A percentile compares a stretch with the other conserved stretches of the same genome.
Conservation (phyloP, 2,329 filamentous ascomycete species). For the Aspergillus nomiae region DNA sequence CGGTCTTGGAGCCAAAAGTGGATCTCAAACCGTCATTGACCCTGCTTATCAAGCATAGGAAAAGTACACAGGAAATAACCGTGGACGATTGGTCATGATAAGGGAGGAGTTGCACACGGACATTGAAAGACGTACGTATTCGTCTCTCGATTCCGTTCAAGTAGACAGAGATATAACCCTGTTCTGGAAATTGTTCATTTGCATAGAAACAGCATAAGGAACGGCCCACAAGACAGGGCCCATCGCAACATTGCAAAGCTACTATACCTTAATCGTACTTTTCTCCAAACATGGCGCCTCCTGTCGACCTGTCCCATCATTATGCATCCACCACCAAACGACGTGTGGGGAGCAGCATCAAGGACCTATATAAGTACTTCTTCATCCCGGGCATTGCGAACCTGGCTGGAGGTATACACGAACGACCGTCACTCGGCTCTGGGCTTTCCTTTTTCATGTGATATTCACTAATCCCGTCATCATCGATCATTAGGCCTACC, state of each 20-base stretch:
- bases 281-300: constrained; percentile 35
- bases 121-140: too few species aligned
- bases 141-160: background rate
- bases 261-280: background rate
- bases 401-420: constrained; percentile 56
- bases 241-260: background rate
- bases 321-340: constrained; percentile 70
- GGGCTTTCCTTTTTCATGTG: background rate
- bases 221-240: background rate
- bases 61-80: background rate
- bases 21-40: constrained; percentile 1
- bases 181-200: background rate
- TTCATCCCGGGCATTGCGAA: constrained; percentile 62
- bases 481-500: constrained; percentile 65
- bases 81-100: background rate
- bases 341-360: constrained; percentile 68
- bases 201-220: background rate
- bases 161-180: background rate
- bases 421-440: background rate
- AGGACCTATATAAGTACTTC: constrained; percentile 86
- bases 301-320: constrained; percentile 78
- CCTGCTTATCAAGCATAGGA: constrained; percentile 12
- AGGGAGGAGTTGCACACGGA: background rate
- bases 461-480: constrained; percentile 1
- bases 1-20: background rate